Evolutionary conservation across 805 yeast genomes (phyloP), one percentile per base, ranked within the genome.

Genomic region (Pichia manshurica): DNA sequence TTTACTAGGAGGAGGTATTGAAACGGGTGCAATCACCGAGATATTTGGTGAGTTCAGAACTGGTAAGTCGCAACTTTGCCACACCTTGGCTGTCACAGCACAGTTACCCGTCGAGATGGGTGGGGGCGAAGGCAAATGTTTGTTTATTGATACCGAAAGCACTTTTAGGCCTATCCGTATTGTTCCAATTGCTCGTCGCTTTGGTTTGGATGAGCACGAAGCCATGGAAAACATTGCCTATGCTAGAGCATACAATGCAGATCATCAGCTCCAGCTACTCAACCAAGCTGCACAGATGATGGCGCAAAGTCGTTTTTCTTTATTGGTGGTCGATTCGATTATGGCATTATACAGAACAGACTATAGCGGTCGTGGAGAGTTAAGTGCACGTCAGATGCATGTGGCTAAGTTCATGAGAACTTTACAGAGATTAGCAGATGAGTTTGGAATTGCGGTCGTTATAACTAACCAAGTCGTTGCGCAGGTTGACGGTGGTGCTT

Each of bases 71-170:
- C 99, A 93, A 70, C 69, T 93, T 41, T 93, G 99, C 66, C 99
- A 93, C 64, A 93, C 98, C 1, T 73, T 93, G 47, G 96, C 98
- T 0, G 96, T 93, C 6, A 91, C 97, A 2, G 91, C 98, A 65
- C 99, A 91, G 66, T 72, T 93, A 47, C 98, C 98, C 4, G 79
- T 91, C 44, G 97, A 90, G 62, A 84, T 86, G 84, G 97, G 97
- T 36, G 99, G 99, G 51, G 99, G 96, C 44, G 99, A 93, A 69
- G 99, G 99, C 31, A 89, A 93, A 67, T 91, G 97, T 65, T 72
- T 93, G 47, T 93, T 87, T 63, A 90, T 93, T 51, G 99, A 93
- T 61, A 91, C 98, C 0, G 99, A 91, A 63, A 96, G 97, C 17
- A 93, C 99, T 2, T 93, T 93, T 65, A 77, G 99, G 62, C 97